Evolutionary conservation across 805 yeast genomes (phyloP).

Genomic region (Kuraishia floccosa): DNA sequence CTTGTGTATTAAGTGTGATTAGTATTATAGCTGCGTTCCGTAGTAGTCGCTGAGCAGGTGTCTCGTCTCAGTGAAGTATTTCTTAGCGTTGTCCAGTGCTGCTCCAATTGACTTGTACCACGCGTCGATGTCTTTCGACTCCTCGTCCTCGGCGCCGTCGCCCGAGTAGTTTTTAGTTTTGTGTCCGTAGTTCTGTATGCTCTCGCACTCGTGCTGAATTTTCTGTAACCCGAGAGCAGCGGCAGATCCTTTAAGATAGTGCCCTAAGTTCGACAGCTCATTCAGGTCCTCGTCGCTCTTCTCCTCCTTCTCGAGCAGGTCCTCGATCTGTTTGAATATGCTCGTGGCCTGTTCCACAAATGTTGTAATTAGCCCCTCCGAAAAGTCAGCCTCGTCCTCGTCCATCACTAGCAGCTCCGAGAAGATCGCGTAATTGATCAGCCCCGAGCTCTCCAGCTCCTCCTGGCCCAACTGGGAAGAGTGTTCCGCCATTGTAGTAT

Average conservation of each 20-base stretch:
- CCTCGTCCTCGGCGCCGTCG: conserved; percentile 13
- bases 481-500: background rate
- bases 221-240: conserved; percentile 83
- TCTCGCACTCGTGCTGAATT: conserved; percentile 81
- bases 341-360: conserved; percentile 83
- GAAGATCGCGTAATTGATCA: conserved; percentile 83
- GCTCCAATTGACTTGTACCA: conserved; percentile 34
- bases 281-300: conserved; percentile 31
- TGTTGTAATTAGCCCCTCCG: conserved; percentile 64
- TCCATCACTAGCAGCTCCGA: conserved; percentile 90
- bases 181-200: conserved; percentile 84
- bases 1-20: too few species aligned
- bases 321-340: conserved; percentile 65
- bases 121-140: conserved; percentile 18
- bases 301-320: conserved; percentile 23
- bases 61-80: conserved; percentile 38
- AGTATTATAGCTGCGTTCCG: conserved; percentile 20
- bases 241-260: conserved; percentile 89
- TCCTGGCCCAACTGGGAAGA: too few species aligned
- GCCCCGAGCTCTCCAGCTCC: conserved; percentile 34
- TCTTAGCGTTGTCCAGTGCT: conserved; percentile 40
- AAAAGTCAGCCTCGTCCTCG: conserved; percentile 91
- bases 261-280: conserved; percentile 70
- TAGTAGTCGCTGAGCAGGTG: conserved; percentile 41
- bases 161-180: conserved; percentile 18